These are phyloP conservation scores for Backusella macrospora DNA, from an alignment of 192 early-diverging fungal species.

Conservation along the genomic window DNA sequence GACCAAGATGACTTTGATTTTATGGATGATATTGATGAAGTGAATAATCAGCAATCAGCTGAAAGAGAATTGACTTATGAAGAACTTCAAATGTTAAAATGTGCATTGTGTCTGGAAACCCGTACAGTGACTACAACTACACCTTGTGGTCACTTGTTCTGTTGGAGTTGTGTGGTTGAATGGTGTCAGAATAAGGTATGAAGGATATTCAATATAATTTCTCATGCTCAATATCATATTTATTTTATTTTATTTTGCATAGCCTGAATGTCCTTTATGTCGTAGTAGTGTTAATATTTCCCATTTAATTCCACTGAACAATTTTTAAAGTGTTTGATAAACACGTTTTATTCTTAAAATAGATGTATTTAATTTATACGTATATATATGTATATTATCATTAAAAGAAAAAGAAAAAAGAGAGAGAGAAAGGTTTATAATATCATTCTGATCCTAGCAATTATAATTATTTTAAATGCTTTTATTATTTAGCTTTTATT, in stretches of 20 bases:
- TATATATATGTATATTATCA: no score
- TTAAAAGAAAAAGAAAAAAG: no score
- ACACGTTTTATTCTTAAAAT: no score
- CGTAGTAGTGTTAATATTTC: constrained; percentile 77
- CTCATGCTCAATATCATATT: constrained; percentile 19
- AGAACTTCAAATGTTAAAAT: constrained; percentile 61
- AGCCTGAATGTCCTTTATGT: constrained; percentile 93
- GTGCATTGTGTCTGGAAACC: constrained; percentile 83
- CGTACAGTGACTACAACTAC: constrained; percentile 81
- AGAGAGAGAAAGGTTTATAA: no score
- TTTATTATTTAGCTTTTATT: no score
- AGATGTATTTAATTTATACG: no score
- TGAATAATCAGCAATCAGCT: neutral
- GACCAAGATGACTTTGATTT: constrained; percentile 38
- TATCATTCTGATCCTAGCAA: no score
- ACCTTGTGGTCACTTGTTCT: constrained; percentile 95
- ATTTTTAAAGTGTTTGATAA: constrained; percentile 41
- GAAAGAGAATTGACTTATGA: constrained; percentile 35
- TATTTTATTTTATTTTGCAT: constrained; percentile 21
- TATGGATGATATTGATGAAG: constrained; percentile 35
- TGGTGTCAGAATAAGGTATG: constrained; percentile 88
- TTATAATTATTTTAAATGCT: no score
- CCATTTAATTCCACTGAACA: constrained; percentile 76
- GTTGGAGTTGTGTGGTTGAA: constrained; percentile 92
- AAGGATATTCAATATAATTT: neutral